Evolutionary conservation across 257 asterid genomes (phyloP).

Genomic region (Scutellaria minor): DNA sequence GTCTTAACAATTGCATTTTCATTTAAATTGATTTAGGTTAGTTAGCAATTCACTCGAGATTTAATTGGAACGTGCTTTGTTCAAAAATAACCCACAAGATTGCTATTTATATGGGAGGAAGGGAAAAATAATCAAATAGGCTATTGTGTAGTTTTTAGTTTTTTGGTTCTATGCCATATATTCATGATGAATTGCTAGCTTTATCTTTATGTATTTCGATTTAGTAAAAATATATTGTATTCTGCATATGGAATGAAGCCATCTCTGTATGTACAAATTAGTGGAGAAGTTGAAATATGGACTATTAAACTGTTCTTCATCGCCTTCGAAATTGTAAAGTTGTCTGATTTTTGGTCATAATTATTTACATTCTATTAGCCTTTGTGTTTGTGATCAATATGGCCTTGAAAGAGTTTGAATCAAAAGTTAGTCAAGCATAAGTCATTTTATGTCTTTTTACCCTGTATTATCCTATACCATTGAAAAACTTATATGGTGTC

Average conservation of each 20-base stretch:
- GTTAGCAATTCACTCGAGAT: not conserved
- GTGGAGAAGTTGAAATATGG: slow-evolving; percentile 2
- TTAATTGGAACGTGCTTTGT: not conserved
- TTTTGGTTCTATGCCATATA: not conserved
- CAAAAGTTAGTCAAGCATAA: not conserved
- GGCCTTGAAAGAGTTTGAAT: not conserved
- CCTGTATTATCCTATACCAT: not conserved
- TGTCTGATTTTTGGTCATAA: not conserved
- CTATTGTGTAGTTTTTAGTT: not conserved
- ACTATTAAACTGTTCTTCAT: not conserved
- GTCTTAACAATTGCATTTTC: slow-evolving; percentile 3
- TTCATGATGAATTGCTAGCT: not conserved
- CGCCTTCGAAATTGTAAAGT: not conserved
- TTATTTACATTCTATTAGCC: not conserved
- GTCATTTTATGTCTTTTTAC: not conserved
- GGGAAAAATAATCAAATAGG: not conserved
- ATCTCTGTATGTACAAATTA: slow-evolving; percentile 7
- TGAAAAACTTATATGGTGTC: not conserved
- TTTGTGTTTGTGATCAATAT: slow-evolving; percentile 3
- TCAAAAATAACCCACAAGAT: not conserved
- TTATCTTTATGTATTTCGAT: not conserved
- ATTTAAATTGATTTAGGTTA: slow-evolving; percentile 3
- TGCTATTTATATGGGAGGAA: slow-evolving; percentile 4
- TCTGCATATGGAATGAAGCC: not conserved
- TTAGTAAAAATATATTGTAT: not conserved